A percentile compares a stretch with the other conserved stretches of the same genome.
Conservation (phyloP, 495 filamentous ascomycete species). For the Aspergillus nidulans region DNA sequence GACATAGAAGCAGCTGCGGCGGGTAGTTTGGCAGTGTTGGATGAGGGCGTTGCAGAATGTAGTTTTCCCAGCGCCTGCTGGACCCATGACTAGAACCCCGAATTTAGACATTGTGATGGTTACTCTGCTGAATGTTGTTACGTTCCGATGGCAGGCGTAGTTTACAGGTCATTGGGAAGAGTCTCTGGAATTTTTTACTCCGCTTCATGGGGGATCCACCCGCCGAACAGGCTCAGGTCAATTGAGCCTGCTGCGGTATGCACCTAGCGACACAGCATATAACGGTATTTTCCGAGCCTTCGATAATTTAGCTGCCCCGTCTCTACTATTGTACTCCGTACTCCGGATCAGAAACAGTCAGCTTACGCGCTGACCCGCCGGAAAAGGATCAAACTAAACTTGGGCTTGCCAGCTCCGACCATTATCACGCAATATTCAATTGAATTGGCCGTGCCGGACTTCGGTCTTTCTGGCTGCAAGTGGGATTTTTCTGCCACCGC, state of each 20-base stretch:
- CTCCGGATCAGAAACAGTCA: background rate
- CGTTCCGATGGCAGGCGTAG: too few species aligned
- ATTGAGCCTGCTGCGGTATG: background rate
- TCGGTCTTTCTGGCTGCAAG: slow-evolving; percentile 1
- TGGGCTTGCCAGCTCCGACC: background rate
- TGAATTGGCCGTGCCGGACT: background rate
- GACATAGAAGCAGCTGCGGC: slow-evolving; percentile 90
- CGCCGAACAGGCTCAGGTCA: background rate
- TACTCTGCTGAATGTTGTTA: background rate
- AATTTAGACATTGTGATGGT: slow-evolving; percentile 75
- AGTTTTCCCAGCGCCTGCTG: slow-evolving; percentile 85
- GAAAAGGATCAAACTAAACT: background rate
- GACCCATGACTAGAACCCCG: slow-evolving; percentile 91
- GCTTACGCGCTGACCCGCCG: background rate
- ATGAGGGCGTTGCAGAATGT: slow-evolving; percentile 94
- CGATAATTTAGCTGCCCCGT: background rate
- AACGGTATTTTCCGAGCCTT: background rate
- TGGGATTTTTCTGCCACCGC: slow-evolving; percentile 12
- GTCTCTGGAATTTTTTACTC: background rate
- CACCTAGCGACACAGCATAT: background rate
- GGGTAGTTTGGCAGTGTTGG: slow-evolving; percentile 82
- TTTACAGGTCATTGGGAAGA: background rate
- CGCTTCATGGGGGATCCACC: background rate
- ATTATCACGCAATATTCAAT: background rate
- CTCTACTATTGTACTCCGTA: background rate